Evolutionary conservation across 108 stramenopile species (phyloP).

Genomic region (Conticribra guillardii): DNA sequence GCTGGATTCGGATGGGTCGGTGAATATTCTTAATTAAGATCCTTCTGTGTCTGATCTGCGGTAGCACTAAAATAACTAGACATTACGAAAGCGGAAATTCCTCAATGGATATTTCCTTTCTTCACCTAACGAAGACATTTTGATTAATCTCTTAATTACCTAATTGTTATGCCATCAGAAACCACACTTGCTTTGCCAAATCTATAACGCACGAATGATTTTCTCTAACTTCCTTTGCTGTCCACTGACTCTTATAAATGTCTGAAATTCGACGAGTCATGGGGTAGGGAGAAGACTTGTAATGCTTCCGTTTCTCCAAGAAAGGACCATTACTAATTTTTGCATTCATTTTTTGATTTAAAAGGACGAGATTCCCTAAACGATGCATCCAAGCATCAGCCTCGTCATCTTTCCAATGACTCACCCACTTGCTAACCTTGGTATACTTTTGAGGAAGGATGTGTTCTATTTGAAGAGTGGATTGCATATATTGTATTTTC

Average conservation of each 20-base stretch:
- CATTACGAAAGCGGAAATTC: too few relatives aligned
- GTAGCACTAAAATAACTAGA: too few relatives aligned
- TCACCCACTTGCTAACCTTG: background rate
- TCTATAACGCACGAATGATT: background rate
- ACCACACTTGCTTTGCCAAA: constrained; percentile 3
- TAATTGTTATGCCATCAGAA: too few relatives aligned
- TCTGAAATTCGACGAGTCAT: constrained; percentile 1
- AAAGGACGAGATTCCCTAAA: constrained; percentile 3
- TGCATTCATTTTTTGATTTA: constrained; percentile 9
- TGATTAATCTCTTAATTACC: too few relatives aligned
- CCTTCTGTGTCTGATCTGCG: too few relatives aligned
- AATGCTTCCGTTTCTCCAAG: background rate
- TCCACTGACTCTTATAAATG: background rate
- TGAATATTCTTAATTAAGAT: constrained; percentile 32
- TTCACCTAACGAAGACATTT: too few relatives aligned
- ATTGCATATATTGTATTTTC: constrained; percentile 4
- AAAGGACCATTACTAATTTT: constrained; percentile 7
- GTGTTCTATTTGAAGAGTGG: constrained; percentile 15
- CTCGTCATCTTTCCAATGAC: background rate
- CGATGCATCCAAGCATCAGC: constrained; percentile 7
- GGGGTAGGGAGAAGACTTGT: constrained; percentile 6
- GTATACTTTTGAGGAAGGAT: constrained; percentile 10
- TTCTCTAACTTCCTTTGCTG: background rate
- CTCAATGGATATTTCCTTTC: too few relatives aligned
- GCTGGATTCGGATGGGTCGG: constrained; percentile 43